These are phyloP conservation scores for Clohesyomyces aquaticus DNA, from an alignment of 495 filamentous ascomycete species.

Conservation along the genomic window DNA sequence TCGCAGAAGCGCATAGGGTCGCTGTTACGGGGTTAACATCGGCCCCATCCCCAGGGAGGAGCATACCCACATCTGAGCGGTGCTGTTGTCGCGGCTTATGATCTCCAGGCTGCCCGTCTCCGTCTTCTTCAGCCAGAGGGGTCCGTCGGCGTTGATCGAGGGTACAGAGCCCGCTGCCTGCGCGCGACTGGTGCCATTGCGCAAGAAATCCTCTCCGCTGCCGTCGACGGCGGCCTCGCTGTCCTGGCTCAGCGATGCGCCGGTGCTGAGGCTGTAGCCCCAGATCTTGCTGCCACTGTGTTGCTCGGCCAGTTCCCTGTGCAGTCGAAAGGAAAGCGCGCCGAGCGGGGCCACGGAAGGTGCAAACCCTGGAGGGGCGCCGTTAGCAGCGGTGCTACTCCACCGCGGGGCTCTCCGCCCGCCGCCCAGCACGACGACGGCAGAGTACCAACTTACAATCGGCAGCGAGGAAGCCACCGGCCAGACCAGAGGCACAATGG, in stretches of 20 bases:
- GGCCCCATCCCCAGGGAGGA: not conserved
- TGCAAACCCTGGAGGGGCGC: constrained; percentile 46
- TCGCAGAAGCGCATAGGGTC: constrained; percentile 65
- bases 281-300: constrained; percentile 64
- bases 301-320: constrained; percentile 61
- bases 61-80: constrained; percentile 65
- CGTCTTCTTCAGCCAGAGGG: constrained; percentile 63
- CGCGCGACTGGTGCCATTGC: constrained; percentile 64
- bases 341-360: constrained; percentile 60
- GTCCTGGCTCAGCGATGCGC: constrained; percentile 56
- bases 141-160: constrained; percentile 43
- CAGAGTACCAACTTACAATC: constrained; percentile 56
- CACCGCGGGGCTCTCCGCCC: no score
- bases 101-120: constrained; percentile 60
- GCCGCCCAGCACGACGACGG: not conserved
- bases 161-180: constrained; percentile 54
- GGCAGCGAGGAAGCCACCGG: constrained; percentile 73
- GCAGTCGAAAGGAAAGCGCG: constrained; percentile 69
- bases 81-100: constrained; percentile 64
- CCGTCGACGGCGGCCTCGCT: constrained; percentile 45
- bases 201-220: constrained; percentile 59
- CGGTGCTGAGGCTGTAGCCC: constrained; percentile 69
- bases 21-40: constrained; percentile 41
- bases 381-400: not conserved
- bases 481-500: constrained; percentile 71